phyloP scores from a whole-genome alignment of 805 yeast species.

The Candida yuanshanica region DNA sequence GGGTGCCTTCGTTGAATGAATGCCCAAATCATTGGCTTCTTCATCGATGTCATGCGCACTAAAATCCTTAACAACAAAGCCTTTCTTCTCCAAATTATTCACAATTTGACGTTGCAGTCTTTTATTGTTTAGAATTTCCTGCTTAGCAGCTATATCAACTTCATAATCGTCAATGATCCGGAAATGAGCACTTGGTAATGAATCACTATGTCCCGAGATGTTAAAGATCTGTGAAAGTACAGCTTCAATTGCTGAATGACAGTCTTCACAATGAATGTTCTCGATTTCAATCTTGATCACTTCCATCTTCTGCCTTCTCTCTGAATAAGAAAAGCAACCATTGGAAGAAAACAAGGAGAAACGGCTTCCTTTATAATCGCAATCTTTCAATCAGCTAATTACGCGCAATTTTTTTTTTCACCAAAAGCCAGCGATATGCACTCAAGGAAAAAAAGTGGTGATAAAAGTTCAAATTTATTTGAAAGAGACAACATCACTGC shows the following conservation, averaged over 20 bases:
- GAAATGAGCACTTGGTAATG: slow-evolving; percentile 9
- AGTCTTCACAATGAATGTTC: slow-evolving; percentile 53
- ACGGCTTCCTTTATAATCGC: too few relatives aligned
- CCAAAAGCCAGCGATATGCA: background rate
- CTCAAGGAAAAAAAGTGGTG: background rate
- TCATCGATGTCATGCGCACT: slow-evolving; percentile 22
- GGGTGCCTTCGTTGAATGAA: slow-evolving; percentile 10
- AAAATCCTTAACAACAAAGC: slow-evolving; percentile 20
- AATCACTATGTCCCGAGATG: background rate
- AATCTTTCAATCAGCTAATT: too few relatives aligned
- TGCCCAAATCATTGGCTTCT: slow-evolving; percentile 1
- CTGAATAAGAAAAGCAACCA: too few relatives aligned
- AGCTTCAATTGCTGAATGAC: slow-evolving; percentile 34
- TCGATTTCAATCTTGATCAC: slow-evolving; percentile 8
- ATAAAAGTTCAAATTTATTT: background rate
- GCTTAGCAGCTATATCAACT: slow-evolving; percentile 6
- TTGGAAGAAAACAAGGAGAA: too few relatives aligned
- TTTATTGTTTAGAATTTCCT: background rate
- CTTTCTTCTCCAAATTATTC: slow-evolving; percentile 7
- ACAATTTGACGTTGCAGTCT: slow-evolving; percentile 7
- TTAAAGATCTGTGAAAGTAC: slow-evolving; percentile 19
- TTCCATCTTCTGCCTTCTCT: slow-evolving; percentile 6
- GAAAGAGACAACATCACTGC: too few relatives aligned
- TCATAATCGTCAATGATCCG: slow-evolving; percentile 13
- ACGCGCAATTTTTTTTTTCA: background rate